phyloP scores from a whole-genome alignment of 2,329 filamentous ascomycete genomes.

The Camptophora hylomeconis region DNA sequence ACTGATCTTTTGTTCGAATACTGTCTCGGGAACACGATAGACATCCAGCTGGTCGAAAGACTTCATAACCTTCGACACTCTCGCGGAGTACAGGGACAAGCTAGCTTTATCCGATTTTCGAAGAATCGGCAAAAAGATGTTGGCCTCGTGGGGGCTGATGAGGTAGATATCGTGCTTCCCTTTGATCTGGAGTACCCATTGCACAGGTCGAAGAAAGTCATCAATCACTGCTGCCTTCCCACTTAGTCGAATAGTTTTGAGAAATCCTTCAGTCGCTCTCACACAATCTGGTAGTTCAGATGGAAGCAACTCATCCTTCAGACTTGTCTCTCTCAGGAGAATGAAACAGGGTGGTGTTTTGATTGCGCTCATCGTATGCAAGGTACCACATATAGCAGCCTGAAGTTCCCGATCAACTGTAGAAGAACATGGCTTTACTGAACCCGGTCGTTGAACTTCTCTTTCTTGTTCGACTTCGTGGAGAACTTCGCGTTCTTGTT shows the following conservation, averaged over 20 bases:
- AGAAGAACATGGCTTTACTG: conserved; percentile 30
- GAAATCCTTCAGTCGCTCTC: no score
- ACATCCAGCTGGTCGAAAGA: conserved; percentile 36
- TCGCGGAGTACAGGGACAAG: conserved; percentile 41
- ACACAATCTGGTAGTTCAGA: no score
- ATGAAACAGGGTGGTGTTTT: no score
- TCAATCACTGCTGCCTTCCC: conserved; percentile 28
- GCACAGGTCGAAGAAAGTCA: conserved; percentile 38
- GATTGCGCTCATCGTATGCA: no score
- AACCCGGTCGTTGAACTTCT: conserved; percentile 37
- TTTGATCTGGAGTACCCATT: conserved; percentile 37
- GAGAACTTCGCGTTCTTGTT: conserved; percentile 52
- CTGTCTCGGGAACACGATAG: conserved; percentile 25
- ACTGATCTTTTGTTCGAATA: conserved; percentile 8
- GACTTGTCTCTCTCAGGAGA: no score
- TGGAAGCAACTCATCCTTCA: no score
- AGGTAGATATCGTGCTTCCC: conserved; percentile 31
- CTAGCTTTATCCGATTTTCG: conserved; percentile 21
- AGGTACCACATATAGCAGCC: no score
- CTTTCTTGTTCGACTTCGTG: conserved; percentile 51
- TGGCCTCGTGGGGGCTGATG: conserved; percentile 49
- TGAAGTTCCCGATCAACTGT: no score
- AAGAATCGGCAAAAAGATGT: conserved; percentile 35
- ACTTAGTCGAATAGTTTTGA: no score
- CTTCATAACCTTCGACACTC: conserved; percentile 24